A percentile compares a stretch with the other conserved stretches of the same genome.
These are phyloP conservation scores for Candida labiduridarum DNA, from an alignment of 1,139 yeast species.

Conservation along the genomic window DNA sequence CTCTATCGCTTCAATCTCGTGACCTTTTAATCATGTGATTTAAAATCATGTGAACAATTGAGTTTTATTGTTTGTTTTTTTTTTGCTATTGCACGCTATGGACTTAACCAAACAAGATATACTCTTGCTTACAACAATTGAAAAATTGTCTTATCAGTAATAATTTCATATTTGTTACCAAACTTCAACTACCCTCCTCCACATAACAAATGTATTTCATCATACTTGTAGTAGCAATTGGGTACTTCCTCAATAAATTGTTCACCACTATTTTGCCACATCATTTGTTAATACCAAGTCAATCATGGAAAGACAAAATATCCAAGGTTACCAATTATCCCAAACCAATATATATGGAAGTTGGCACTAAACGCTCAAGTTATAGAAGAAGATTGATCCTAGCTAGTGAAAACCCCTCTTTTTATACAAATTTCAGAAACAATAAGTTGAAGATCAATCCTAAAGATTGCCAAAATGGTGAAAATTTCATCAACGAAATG, in stretches of 20 bases:
- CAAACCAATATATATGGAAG: constrained; percentile 39
- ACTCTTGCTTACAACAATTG: not conserved
- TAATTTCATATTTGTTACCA: too few species aligned
- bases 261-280: constrained; percentile 34
- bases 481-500: constrained; percentile 31
- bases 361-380: constrained; percentile 44
- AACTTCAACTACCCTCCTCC: not conserved
- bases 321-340: constrained; percentile 33
- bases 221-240: not conserved
- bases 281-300: constrained; percentile 47
- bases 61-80: too few species aligned
- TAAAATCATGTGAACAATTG: too few species aligned
- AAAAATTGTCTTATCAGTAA: not conserved
- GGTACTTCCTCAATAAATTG: constrained; percentile 10
- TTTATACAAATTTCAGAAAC: constrained; percentile 46
- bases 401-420: constrained; percentile 51
- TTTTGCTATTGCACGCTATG: too few species aligned
- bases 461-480: constrained; percentile 28
- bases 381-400: constrained; percentile 57
- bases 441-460: constrained; percentile 41
- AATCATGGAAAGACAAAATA: constrained; percentile 45
- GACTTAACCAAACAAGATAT: too few species aligned
- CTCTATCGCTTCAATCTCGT: too few species aligned
- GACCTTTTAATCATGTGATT: too few species aligned
- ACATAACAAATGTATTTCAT: constrained; percentile 10